Evolutionary conservation across 805 yeast species (phyloP), one percentile per base, ranked within the genome.

Genomic region (Metschnikowia peoriensis): DNA sequence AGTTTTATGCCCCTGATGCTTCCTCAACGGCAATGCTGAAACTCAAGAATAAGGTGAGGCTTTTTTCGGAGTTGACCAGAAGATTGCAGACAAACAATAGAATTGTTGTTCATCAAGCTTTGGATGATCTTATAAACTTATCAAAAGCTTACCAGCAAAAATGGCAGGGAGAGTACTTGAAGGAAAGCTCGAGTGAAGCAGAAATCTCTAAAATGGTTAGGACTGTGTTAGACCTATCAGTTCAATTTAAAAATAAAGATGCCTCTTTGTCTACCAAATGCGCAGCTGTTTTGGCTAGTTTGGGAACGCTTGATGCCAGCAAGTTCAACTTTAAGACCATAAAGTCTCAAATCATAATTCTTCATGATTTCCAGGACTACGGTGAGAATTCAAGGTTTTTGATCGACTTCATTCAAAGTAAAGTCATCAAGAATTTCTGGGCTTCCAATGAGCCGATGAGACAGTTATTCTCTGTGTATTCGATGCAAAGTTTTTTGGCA

Each of bases 401-500:
- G 34, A 72, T 81, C 4, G 76, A 78, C 59, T 82, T 92, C 46
- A 72, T 92, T 35, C 85, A 88, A 54, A 78, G 80, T 50, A 76
- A 82, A 53, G 75, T 94, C n/a, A 86, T 92, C 8, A 90, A 89
- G 35, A 83, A 90, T 1, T 92, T 91, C 67, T 86, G 96, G 83
- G 91, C 97, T 0, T 86, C 97, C 1, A 88, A 86, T 35, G 91
- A 91, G 63, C 97, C 98, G 0, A 80, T 82, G 22, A 82, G 83
- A 46, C 99, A 94, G 66, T 76, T 88, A 52, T 88, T 86, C 63
- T 77, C 91, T 37, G 97, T 97, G 0, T 87, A 82, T 66, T 87
- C 93, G 0, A 89, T 94, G 81, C 99, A 94, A 66, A 94, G 90
- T 56, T 84, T 86, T 46, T 69, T 94, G 47, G 83, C 83, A 57